These are phyloP conservation scores for Pichia sp. DNA, from an alignment of 1,139 yeast genomes.

Conservation along the genomic window DNA sequence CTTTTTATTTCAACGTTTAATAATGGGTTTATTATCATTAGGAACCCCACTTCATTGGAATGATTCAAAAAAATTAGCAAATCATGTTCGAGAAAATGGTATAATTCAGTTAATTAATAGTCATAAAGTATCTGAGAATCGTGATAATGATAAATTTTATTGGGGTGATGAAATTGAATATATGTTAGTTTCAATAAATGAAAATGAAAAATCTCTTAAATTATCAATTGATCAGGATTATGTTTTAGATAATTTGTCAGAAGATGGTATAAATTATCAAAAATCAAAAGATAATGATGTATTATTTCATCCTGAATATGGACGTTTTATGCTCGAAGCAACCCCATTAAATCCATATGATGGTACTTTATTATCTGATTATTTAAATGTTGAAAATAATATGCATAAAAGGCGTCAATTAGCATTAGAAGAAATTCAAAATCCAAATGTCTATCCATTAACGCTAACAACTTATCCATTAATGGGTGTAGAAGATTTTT, in stretches of 20 bases:
- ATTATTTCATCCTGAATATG: slow-evolving; percentile 93
- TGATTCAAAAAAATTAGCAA: slow-evolving; percentile 63
- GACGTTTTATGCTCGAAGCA: slow-evolving; percentile 93
- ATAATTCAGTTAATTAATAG: slow-evolving; percentile 69
- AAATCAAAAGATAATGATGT: slow-evolving; percentile 47
- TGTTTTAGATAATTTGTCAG: slow-evolving; percentile 60
- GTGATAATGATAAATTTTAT: slow-evolving; percentile 56
- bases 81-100: slow-evolving; percentile 80
- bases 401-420: slow-evolving; percentile 65
- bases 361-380: slow-evolving; percentile 52
- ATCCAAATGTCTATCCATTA: slow-evolving; percentile 50
- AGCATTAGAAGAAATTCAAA: slow-evolving; percentile 51
- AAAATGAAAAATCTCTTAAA: slow-evolving; percentile 37
- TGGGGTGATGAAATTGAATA: slow-evolving; percentile 99
- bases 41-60: slow-evolving; percentile 94
- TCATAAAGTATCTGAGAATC: slow-evolving; percentile 52
- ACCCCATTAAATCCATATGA: slow-evolving; percentile 81
- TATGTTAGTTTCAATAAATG: slow-evolving; percentile 41
- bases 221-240: slow-evolving; percentile 73
- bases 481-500: slow-evolving; percentile 74
- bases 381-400: slow-evolving; percentile 70
- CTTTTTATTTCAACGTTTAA: too few species aligned
- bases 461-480: slow-evolving; percentile 82
- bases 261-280: slow-evolving; percentile 34
- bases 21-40: slow-evolving; percentile 43